Percentiles rank a stretch among this genome's conserved stretches.
These are phyloP conservation scores for Tephrocybe sp. DNA, from an alignment of 768 basidiomycete genomes.

Conservation along the genomic window DNA sequence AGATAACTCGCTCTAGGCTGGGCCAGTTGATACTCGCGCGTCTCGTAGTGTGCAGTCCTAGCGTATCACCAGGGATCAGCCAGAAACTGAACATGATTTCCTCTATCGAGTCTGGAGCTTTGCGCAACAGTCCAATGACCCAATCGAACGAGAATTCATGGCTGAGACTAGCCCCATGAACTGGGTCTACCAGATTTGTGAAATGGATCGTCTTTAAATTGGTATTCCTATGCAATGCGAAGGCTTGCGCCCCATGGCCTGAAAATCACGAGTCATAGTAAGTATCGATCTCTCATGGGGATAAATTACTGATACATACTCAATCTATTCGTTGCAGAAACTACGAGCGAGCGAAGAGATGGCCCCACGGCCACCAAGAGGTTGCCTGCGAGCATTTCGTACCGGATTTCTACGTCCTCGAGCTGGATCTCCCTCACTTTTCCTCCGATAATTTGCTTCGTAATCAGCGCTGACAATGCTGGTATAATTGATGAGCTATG, in stretches of 20 bases:
- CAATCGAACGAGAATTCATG: slow-evolving; percentile 8
- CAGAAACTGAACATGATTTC: slow-evolving; percentile 12
- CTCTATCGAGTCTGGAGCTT: slow-evolving; percentile 5
- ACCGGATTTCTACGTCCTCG: slow-evolving; percentile 4
- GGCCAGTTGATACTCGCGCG: slow-evolving; percentile 5
- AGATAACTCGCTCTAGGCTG: slow-evolving; percentile 1
- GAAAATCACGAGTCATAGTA: not conserved
- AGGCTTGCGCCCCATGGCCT: not conserved
- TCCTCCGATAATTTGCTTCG: not conserved
- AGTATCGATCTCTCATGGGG: not conserved
- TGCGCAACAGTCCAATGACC: slow-evolving; percentile 8
- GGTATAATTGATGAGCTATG: slow-evolving; percentile 5
- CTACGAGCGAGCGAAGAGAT: slow-evolving; percentile 6
- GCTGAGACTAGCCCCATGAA: not conserved
- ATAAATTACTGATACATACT: slow-evolving; percentile 1
- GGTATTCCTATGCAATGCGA: slow-evolving; percentile 6
- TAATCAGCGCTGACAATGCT: slow-evolving; percentile 8
- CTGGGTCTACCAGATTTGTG: slow-evolving; percentile 14
- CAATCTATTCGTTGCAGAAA: slow-evolving; percentile 10
- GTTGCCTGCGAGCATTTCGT: slow-evolving; percentile 1
- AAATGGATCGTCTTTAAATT: slow-evolving; percentile 9
- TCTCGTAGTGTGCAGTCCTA: slow-evolving; percentile 2
- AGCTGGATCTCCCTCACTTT: slow-evolving; percentile 3
- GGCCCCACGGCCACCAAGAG: slow-evolving; percentile 3
- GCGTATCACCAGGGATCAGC: slow-evolving; percentile 13